Base-by-base conservation (phyloP, 305 asterid genomes). In the Fraxinus albicans region DNA sequence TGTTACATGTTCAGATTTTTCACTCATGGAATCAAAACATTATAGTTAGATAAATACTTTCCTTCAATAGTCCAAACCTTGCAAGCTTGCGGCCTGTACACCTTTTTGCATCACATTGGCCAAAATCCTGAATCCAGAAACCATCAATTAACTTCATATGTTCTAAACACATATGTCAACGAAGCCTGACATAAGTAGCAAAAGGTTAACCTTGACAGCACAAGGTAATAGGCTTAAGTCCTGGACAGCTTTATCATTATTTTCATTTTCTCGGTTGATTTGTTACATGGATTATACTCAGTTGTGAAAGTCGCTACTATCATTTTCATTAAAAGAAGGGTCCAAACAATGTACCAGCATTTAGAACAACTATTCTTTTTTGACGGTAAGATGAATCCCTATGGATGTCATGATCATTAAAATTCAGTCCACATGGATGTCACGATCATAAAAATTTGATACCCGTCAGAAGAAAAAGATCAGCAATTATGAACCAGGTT, bases 81-180 rank as follows among this genome's bases (percentile, higher is more conserved):
- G 99, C 95, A 88, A 96, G 99, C 87, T 96, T 96, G 85, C 98
- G 94, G 25, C 98, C 98, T 1, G 99, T 96, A 88, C 99, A 96
- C 88, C 91, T 94, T 92, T 96, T 96, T 21, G 98, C 92, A 87
- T 96, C 99, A 77, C 99, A 96, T 86, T 96, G 99, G 17, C 95
- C 97, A 86, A 96, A 96, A 91, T 94, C 99, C 97, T 93, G 89
- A 34, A 82, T 60, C 40, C 81, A 79, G 67, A 53, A 74, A 78
- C 6, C n/a, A 50, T 17, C 17, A 63, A 40, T 78, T 35, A 81
- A 79, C 67, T 29, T 8, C 74, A 78, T 33, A 76, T 79, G 7
- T 31, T 60, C 72, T 19, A 60, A 60, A n/a, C 72, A 60, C 70
- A 60, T 6, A 19, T 8, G 31, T 21, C 31, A 6, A 60, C 6